Conservation (phyloP, 495 filamentous ascomycete genomes). For the Staphylotrichum longicolle region DNA sequence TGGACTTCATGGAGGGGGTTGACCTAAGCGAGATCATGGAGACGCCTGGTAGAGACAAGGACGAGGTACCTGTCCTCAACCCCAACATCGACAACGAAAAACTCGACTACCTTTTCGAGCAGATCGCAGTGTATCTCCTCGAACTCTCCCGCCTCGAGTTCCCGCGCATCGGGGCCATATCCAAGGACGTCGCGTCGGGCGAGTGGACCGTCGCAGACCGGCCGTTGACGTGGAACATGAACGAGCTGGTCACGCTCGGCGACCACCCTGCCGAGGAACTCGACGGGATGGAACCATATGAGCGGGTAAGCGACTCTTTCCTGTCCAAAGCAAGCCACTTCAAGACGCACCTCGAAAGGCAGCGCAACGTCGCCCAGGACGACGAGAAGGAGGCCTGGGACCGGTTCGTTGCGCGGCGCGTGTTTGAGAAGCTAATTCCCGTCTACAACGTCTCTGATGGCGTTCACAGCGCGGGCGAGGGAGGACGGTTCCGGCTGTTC, state of each 20-base stretch:
- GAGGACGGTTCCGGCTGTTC: slow-evolving; percentile 42
- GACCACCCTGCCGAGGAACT: background rate
- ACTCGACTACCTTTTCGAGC: slow-evolving; percentile 5
- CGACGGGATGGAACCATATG: background rate
- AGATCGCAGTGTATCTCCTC: slow-evolving; percentile 4
- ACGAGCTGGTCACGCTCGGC: background rate
- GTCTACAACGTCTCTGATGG: slow-evolving; percentile 21
- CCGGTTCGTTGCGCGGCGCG: slow-evolving; percentile 35
- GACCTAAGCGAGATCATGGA: no score
- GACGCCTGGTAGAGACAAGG: background rate
- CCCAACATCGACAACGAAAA: background rate
- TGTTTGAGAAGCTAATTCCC: slow-evolving; percentile 23
- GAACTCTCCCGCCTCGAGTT: slow-evolving; percentile 5
- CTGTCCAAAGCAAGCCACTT: background rate
- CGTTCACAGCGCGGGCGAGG: no score
- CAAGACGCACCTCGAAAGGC: slow-evolving; percentile 15
- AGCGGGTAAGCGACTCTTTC: background rate
- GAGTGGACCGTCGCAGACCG: background rate
- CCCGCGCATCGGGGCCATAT: background rate
- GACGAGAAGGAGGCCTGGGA: slow-evolving; percentile 30
- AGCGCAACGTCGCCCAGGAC: slow-evolving; percentile 40
- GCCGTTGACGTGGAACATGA: slow-evolving; percentile 6
- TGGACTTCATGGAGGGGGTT: slow-evolving; percentile 32
- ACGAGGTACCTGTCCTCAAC: background rate
- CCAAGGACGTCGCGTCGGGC: background rate